phyloP scores from a whole-genome alignment of 305 asterid species.

The Stenogyne calaminthoides region DNA sequence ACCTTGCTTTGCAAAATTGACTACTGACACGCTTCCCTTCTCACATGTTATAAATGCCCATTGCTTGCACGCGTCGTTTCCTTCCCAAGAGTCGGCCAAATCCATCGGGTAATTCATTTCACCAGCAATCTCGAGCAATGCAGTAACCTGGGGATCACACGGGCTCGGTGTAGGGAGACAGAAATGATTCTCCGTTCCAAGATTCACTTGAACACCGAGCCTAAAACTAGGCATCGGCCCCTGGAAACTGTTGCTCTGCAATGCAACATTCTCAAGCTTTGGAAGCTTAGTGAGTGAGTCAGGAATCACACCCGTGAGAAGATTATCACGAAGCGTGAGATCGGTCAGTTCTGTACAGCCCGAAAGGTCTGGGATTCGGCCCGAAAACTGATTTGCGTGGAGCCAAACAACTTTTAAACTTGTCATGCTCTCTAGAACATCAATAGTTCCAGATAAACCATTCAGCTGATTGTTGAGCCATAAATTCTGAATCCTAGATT shows the following conservation, averaged over 20 bases:
- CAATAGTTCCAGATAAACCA: slow-evolving; percentile 62
- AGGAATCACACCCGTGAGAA: slow-evolving; percentile 70
- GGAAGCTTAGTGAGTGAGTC: slow-evolving; percentile 55
- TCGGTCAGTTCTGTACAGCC: slow-evolving; percentile 45
- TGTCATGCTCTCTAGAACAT: slow-evolving; percentile 58
- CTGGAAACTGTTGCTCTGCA: slow-evolving; percentile 73
- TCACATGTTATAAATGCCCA: slow-evolving; percentile 69
- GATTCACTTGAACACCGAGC: slow-evolving; percentile 38
- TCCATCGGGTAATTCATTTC: slow-evolving; percentile 56
- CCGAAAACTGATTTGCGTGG: slow-evolving; percentile 62
- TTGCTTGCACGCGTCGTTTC: slow-evolving; percentile 63
- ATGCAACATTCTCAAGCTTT: slow-evolving; percentile 44
- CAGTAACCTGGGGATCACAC: slow-evolving; percentile 69
- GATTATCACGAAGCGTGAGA: slow-evolving; percentile 69
- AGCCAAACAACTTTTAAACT: slow-evolving; percentile 55
- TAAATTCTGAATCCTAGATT: slow-evolving; percentile 54
- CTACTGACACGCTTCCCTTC: slow-evolving; percentile 48
- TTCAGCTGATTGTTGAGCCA: slow-evolving; percentile 66
- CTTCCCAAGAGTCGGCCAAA: slow-evolving; percentile 71
- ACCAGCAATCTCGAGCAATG: slow-evolving; percentile 53
- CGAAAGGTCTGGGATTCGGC: slow-evolving; percentile 79
- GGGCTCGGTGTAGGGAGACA: slow-evolving; percentile 65
- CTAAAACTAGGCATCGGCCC: slow-evolving; percentile 73
- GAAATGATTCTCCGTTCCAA: slow-evolving; percentile 61
- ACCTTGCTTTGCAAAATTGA: slow-evolving; percentile 58